Percentiles rank a stretch among this genome's conserved stretches.
These are phyloP conservation scores for Phycomyces blakesleeanus DNA, from an alignment of 192 early-diverging fungal genomes.

Conservation along the genomic window DNA sequence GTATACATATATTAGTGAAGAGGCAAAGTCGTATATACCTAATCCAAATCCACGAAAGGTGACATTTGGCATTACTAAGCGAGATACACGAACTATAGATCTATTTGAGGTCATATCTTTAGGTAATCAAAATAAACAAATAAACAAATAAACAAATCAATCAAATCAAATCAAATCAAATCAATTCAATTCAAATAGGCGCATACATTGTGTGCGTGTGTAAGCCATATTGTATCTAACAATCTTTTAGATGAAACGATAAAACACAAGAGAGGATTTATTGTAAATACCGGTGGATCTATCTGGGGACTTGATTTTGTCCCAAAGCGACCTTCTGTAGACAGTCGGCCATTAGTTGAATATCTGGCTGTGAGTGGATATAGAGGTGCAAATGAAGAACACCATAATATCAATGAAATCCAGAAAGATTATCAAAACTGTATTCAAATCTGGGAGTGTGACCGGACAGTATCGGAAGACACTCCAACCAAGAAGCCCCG, in stretches of 20 bases:
- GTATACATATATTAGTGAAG: not conserved
- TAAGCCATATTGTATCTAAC: too few species aligned
- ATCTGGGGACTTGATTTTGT: conserved; percentile 35
- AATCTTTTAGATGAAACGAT: not conserved
- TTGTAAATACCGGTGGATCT: conserved; percentile 36
- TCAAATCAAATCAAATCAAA: too few species aligned
- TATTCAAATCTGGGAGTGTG: conserved; percentile 37
- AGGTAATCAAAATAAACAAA: not conserved
- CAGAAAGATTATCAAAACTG: conserved; percentile 14
- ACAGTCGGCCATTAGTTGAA: conserved; percentile 7
- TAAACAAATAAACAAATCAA: too few species aligned
- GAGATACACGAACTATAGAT: not conserved
- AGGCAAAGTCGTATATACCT: not conserved
- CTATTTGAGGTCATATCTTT: not conserved
- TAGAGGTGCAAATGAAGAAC: conserved; percentile 20
- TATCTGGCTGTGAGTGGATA: conserved; percentile 39
- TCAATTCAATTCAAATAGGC: too few species aligned
- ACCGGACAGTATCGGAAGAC: conserved; percentile 1
- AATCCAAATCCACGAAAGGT: not conserved
- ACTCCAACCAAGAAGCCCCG: not conserved
- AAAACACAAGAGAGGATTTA: conserved; percentile 12
- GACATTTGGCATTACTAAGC: not conserved
- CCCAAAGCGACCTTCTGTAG: conserved; percentile 11
- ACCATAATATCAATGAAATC: conserved; percentile 17
- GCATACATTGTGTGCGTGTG: too few species aligned